A percentile compares a stretch with the other conserved stretches of the same genome.
phyloP scores from a whole-genome alignment of 768 basidiomycete species.

The Auricularia sp. region DNA sequence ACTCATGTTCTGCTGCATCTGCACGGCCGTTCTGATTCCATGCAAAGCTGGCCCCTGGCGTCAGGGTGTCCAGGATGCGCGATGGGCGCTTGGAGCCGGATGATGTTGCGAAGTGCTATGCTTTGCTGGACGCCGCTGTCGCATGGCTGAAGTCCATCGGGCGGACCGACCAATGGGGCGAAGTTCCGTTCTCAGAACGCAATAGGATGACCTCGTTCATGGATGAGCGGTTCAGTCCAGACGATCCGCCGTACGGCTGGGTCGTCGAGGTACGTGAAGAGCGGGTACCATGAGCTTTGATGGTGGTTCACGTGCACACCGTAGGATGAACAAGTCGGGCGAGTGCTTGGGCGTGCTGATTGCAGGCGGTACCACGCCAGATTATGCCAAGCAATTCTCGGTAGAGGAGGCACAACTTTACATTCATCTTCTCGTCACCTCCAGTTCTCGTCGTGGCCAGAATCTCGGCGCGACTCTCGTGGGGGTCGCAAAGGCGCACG shows the following conservation, averaged over 20 bases:
- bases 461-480: neutral
- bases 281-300: no score
- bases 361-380: neutral
- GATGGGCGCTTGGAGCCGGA: neutral
- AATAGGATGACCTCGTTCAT: neutral
- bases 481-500: neutral
- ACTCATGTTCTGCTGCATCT: neutral
- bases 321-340: neutral
- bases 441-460: neutral
- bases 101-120: neutral
- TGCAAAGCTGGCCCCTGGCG: neutral
- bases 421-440: neutral
- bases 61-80: neutral
- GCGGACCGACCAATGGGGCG: neutral
- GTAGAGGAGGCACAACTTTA: neutral
- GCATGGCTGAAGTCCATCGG: neutral
- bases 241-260: neutral
- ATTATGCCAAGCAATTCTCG: neutral
- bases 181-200: neutral
- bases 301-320: neutral
- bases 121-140: neutral
- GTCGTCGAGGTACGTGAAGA: neutral
- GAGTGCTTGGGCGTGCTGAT: neutral
- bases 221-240: neutral
- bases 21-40: neutral